These are phyloP conservation scores for Pleurotus cornucopiae DNA, from an alignment of 768 basidiomycete species.

Conservation along the genomic window DNA sequence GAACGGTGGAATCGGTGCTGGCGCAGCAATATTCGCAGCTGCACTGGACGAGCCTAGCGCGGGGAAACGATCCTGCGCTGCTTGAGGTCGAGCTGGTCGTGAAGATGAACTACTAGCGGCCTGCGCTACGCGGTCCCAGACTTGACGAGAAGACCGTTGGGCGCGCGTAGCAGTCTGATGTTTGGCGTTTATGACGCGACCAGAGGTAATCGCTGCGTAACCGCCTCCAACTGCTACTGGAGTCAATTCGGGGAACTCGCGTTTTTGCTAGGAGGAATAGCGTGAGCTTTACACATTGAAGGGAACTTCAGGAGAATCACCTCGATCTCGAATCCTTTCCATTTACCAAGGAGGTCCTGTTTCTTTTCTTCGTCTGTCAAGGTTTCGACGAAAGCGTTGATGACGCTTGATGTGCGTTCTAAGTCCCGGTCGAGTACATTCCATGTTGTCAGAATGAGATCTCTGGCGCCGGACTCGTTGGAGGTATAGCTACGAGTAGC, in stretches of 20 bases:
- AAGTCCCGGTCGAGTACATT: conserved; percentile 48
- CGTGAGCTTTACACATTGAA: neutral
- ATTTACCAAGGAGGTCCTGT: conserved; percentile 63
- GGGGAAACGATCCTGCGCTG: conserved; percentile 14
- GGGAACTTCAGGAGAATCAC: conserved; percentile 26
- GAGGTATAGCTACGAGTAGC: conserved; percentile 75
- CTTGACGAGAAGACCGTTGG: conserved; percentile 55
- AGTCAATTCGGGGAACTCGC: conserved; percentile 77
- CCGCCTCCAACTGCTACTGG: conserved; percentile 56
- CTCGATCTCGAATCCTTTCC: conserved; percentile 85
- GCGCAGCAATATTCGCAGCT: conserved; percentile 8
- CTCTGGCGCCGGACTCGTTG: conserved; percentile 76
- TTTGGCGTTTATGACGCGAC: conserved; percentile 82
- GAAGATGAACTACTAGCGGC: conserved; percentile 55
- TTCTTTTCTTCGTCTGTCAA: conserved; percentile 86
- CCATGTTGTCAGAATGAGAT: conserved; percentile 88
- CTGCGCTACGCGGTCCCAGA: conserved; percentile 85
- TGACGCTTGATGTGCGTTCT: conserved; percentile 71
- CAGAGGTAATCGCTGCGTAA: conserved; percentile 78
- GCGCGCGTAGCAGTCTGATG: conserved; percentile 61
- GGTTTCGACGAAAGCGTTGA: conserved; percentile 71
- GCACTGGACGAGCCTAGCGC: conserved; percentile 1
- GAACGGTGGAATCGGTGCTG: conserved; percentile 26
- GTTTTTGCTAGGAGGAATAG: conserved; percentile 56
- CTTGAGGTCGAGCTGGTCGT: conserved; percentile 10